These are phyloP conservation scores for Eruca vesicaria DNA, from an alignment of 441 rosid species.

Conservation along the genomic window DNA sequence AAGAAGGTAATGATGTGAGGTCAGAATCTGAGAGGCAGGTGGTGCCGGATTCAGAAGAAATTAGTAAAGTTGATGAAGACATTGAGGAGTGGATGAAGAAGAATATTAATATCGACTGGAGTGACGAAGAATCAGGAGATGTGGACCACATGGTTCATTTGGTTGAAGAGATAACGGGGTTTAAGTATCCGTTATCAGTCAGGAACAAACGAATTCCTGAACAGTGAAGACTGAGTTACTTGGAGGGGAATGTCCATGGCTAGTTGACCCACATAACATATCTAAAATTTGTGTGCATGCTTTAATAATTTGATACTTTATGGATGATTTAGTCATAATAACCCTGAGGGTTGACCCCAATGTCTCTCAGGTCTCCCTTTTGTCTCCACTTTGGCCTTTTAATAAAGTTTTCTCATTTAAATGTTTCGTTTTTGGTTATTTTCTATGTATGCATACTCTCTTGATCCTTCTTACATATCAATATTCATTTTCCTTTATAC, in stretches of 20 bases:
- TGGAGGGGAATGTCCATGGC: neutral
- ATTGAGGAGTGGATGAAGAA: constrained; percentile 49
- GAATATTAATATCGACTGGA: constrained; percentile 49
- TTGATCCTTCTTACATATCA: neutral
- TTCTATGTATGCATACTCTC: neutral
- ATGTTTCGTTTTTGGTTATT: neutral
- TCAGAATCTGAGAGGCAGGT: constrained; percentile 33
- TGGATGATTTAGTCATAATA: neutral
- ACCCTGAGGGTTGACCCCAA: neutral
- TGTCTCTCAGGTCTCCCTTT: neutral
- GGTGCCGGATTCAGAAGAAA: constrained; percentile 42
- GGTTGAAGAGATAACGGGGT: no score
- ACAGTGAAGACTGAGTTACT: neutral
- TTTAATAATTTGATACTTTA: no score
- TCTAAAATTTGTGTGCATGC: neutral
- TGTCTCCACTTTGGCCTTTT: neutral
- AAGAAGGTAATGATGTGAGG: neutral
- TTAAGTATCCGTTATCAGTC: no score
- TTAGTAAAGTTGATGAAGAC: constrained; percentile 15
- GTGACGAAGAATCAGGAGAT: constrained; percentile 44
- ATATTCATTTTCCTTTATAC: neutral
- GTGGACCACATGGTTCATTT: constrained; percentile 28
- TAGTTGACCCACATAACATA: neutral
- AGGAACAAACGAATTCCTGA: no score
- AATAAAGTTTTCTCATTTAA: neutral